Evolutionary conservation across 1,284 basidiomycete genomes (phyloP).

Genomic region (Dichomitus squalens): DNA sequence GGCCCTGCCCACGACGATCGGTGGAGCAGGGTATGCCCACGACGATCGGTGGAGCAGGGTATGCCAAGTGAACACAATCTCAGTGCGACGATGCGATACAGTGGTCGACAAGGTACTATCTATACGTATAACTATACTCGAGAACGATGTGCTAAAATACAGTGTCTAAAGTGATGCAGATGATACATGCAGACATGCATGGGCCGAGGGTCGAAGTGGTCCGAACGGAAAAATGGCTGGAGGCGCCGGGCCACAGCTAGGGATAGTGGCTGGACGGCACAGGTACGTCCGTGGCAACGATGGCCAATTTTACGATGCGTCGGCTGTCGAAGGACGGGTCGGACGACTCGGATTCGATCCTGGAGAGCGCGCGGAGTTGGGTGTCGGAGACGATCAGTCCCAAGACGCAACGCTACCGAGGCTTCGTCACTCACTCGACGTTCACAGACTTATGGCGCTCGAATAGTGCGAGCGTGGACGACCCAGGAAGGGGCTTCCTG

Average conservation of each 20-base stretch:
- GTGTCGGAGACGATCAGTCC: slow-evolving; percentile 3
- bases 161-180: slow-evolving; percentile 8
- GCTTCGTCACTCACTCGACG: slow-evolving; percentile 44
- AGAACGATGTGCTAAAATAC: slow-evolving; percentile 5
- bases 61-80: no score
- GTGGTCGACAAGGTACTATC: background rate
- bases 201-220: background rate
- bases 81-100: no score
- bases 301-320: slow-evolving; percentile 49
- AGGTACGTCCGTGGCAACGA: slow-evolving; percentile 48
- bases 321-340: slow-evolving; percentile 45
- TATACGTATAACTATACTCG: background rate
- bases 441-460: slow-evolving; percentile 55
- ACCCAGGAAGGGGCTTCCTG: slow-evolving; percentile 40
- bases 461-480: slow-evolving; percentile 38
- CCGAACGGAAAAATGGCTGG: background rate
- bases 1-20: no score
- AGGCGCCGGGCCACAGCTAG: background rate
- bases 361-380: slow-evolving; percentile 23
- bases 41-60: no score
- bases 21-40: no score
- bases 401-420: background rate
- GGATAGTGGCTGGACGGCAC: background rate
- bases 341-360: slow-evolving; percentile 49
- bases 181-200: background rate